Evolutionary conservation across 139 green algal species (phyloP).

Genomic region (Coelastrella sp.): DNA sequence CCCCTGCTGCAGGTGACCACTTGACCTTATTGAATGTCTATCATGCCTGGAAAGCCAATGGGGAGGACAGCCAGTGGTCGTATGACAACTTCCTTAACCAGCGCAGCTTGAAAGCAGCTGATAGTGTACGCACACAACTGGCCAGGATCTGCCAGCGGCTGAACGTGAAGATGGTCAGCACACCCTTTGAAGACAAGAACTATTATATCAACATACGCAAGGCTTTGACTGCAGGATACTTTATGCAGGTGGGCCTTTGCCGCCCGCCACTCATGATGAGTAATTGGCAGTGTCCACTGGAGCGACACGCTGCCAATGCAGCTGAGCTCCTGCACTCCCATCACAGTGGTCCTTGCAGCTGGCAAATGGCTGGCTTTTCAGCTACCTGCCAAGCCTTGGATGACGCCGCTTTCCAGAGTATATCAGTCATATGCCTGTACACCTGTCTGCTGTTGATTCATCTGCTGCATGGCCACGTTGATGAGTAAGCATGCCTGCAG

Average conservation of each 20-base stretch:
- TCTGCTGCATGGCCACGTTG: background rate
- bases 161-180: slow-evolving; percentile 83
- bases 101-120: slow-evolving; percentile 91
- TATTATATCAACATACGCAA: slow-evolving; percentile 99
- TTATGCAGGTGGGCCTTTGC: slow-evolving; percentile 89
- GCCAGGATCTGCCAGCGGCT: slow-evolving; percentile 81
- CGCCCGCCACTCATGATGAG: background rate
- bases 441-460: too few species aligned
- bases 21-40: slow-evolving; percentile 99
- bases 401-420: too few species aligned
- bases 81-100: slow-evolving; percentile 98
- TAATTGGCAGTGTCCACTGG: background rate
- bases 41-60: slow-evolving; percentile 97
- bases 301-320: background rate
- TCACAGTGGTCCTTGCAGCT: background rate
- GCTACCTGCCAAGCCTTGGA: background rate
- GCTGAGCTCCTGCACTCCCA: background rate
- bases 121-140: slow-evolving; percentile 96
- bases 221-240: slow-evolving; percentile 93
- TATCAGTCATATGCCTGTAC: too few species aligned
- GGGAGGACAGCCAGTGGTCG: slow-evolving; percentile 87
- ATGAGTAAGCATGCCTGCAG: background rate
- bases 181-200: slow-evolving; percentile 85
- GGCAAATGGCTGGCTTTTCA: background rate
- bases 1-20: slow-evolving; percentile 86